phyloP scores from a whole-genome alignment of 371 early-diverging fungal genomes.

The Mucor piriformis region DNA sequence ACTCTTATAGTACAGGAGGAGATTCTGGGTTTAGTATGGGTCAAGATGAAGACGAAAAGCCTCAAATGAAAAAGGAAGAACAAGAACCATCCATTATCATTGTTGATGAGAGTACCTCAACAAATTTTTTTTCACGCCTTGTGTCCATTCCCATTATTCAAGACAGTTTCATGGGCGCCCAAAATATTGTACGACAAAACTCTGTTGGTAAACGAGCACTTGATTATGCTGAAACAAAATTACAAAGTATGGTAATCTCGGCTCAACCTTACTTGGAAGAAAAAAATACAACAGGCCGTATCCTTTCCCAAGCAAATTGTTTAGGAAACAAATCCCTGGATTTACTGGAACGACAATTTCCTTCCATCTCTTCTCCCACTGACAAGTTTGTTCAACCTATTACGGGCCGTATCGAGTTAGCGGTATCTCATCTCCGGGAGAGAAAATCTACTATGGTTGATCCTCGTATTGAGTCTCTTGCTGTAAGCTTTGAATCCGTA shows the following conservation, averaged over 20 bases:
- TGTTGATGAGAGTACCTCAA: background rate
- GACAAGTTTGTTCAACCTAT: slow-evolving; percentile 20
- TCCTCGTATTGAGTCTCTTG: slow-evolving; percentile 19
- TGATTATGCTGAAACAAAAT: slow-evolving; percentile 27
- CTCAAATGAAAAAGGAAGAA: background rate
- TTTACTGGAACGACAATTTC: slow-evolving; percentile 21
- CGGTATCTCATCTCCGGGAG: slow-evolving; percentile 1
- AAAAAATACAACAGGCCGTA: background rate
- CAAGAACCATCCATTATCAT: background rate
- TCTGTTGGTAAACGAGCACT: slow-evolving; percentile 25
- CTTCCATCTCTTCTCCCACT: slow-evolving; percentile 20
- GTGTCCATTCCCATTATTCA: slow-evolving; percentile 29
- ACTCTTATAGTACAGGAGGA: slow-evolving; percentile 15
- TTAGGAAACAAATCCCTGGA: slow-evolving; percentile 28
- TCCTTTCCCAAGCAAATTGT: slow-evolving; percentile 14
- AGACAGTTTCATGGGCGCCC: slow-evolving; percentile 23
- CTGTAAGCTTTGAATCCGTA: slow-evolving; percentile 12
- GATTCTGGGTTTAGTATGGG: slow-evolving; percentile 29
- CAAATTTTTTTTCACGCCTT: slow-evolving; percentile 21
- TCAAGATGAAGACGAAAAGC: slow-evolving; percentile 13
- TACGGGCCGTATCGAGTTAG: slow-evolving; percentile 10
- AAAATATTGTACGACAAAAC: slow-evolving; percentile 23
- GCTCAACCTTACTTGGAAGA: slow-evolving; percentile 11
- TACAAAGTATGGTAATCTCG: slow-evolving; percentile 8
- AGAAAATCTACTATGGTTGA: slow-evolving; percentile 6